Evolutionary conservation across 208 protist genomes (phyloP).

Genomic region (Wallacemonas collosoma): DNA sequence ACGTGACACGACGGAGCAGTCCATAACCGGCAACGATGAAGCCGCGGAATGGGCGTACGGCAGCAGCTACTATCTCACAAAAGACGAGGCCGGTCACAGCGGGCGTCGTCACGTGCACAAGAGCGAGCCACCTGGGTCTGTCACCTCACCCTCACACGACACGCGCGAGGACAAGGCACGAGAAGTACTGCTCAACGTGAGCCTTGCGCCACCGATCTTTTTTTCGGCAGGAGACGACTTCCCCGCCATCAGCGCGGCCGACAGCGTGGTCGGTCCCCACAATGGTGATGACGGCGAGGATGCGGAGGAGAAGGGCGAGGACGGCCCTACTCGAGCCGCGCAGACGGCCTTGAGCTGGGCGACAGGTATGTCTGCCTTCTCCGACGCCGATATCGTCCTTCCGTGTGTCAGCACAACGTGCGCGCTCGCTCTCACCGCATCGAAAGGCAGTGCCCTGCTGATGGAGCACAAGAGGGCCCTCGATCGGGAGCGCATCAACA

Average conservation of each 20-base stretch:
- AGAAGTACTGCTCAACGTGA: slow-evolving; percentile 27
- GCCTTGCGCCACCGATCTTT: slow-evolving; percentile 54
- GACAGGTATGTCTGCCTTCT: slow-evolving; percentile 20
- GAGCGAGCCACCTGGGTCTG: background rate
- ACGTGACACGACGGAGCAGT: slow-evolving; percentile 49
- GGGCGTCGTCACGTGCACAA: background rate
- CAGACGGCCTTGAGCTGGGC: slow-evolving; percentile 9
- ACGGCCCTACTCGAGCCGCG: background rate
- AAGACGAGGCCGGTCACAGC: background rate
- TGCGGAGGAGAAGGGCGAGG: slow-evolving; percentile 8
- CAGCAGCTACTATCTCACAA: slow-evolving; percentile 59
- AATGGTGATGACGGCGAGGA: slow-evolving; percentile 12
- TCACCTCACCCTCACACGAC: background rate
- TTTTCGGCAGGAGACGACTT: slow-evolving; percentile 75
- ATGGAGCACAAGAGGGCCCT: slow-evolving; percentile 47
- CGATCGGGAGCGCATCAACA: slow-evolving; percentile 60
- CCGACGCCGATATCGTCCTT: slow-evolving; percentile 72
- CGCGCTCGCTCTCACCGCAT: slow-evolving; percentile 48
- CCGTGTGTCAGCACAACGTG: slow-evolving; percentile 61
- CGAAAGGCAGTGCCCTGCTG: slow-evolving; percentile 61
- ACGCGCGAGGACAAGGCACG: slow-evolving; percentile 13
- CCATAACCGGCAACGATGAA: slow-evolving; percentile 55
- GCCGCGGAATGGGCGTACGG: slow-evolving; percentile 63
- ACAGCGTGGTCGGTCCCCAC: background rate
- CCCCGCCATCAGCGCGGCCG: slow-evolving; percentile 20